A percentile compares a stretch with the other conserved stretches of the same genome.
Evolutionary conservation across 2,329 filamentous ascomycete species (phyloP).

Genomic region (Fusarium sp.): DNA sequence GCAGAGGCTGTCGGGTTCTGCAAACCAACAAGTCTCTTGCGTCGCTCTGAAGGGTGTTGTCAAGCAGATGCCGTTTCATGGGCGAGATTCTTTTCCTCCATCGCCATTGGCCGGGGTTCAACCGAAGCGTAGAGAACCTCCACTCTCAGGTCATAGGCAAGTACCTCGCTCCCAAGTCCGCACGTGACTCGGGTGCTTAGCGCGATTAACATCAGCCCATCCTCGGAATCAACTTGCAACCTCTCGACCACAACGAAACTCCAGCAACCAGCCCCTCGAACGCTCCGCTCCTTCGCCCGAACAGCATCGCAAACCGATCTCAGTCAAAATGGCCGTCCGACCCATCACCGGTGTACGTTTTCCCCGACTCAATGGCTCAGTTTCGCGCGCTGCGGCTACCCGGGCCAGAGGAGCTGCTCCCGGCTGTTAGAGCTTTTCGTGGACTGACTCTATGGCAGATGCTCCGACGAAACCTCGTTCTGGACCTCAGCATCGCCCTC

Average conservation of each 20-base stretch:
- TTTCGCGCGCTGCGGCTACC: slow-evolving; percentile 17
- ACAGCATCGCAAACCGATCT: slow-evolving; percentile 44
- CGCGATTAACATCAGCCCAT: slow-evolving; percentile 57
- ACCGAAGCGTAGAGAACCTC: slow-evolving; percentile 30
- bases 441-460: slow-evolving; percentile 64
- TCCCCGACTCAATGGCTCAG: slow-evolving; percentile 51
- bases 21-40: slow-evolving; percentile 42
- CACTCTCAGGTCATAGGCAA: too few relatives aligned
- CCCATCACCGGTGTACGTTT: slow-evolving; percentile 74
- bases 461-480: slow-evolving; percentile 72
- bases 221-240: slow-evolving; percentile 48
- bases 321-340: slow-evolving; percentile 67
- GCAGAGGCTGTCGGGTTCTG: slow-evolving; percentile 38
- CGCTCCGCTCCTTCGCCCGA: slow-evolving; percentile 41
- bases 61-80: slow-evolving; percentile 28
- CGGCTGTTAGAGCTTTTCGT: slow-evolving; percentile 42
- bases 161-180: not conserved
- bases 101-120: slow-evolving; percentile 43
- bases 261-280: slow-evolving; percentile 37
- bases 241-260: slow-evolving; percentile 47
- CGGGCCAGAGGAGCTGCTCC: slow-evolving; percentile 38
- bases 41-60: slow-evolving; percentile 36
- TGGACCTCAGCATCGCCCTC: slow-evolving; percentile 70
- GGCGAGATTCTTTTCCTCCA: slow-evolving; percentile 49
- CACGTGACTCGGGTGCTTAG: slow-evolving; percentile 49